These are phyloP conservation scores for Gamsiella multidivaricata DNA, from an alignment of 192 early-diverging fungal genomes.

Conservation along the genomic window DNA sequence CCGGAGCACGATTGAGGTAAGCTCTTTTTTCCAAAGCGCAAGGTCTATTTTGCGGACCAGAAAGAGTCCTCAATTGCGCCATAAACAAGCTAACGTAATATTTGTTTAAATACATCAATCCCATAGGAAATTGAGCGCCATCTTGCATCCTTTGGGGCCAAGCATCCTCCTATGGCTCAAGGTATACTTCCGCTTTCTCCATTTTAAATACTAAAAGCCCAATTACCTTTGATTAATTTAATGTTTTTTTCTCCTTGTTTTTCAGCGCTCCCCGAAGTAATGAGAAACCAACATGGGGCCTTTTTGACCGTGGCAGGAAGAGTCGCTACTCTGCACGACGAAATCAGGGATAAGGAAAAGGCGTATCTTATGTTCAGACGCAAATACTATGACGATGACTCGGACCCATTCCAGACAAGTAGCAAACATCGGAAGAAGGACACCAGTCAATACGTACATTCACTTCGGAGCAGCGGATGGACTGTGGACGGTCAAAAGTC, in stretches of 20 bases:
- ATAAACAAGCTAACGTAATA: background rate
- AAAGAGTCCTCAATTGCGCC: too few relatives aligned
- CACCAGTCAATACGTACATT: background rate
- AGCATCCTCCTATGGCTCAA: constrained; percentile 39
- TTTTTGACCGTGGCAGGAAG: constrained; percentile 43
- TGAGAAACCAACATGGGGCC: constrained; percentile 51
- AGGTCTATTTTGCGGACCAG: too few relatives aligned
- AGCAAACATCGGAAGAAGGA: constrained; percentile 38
- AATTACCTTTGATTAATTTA: background rate
- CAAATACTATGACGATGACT: constrained; percentile 47
- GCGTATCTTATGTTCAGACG: constrained; percentile 46
- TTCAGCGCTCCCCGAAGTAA: constrained; percentile 44
- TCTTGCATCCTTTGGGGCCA: constrained; percentile 31
- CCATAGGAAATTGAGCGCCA: constrained; percentile 51
- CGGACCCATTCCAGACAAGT: constrained; percentile 45
- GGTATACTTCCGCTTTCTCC: too few relatives aligned
- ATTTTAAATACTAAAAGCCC: too few relatives aligned
- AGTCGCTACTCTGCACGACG: constrained; percentile 48
- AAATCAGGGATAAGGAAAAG: constrained; percentile 49
- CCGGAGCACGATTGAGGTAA: constrained; percentile 46
- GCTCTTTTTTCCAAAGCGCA: background rate
- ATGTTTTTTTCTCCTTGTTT: background rate
- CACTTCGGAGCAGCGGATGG: constrained; percentile 6
- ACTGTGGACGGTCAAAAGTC: constrained; percentile 16
- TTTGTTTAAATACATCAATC: too few relatives aligned